These are phyloP conservation scores for Conticribra guillardii DNA, from an alignment of 108 stramenopile genomes.

Conservation along the genomic window DNA sequence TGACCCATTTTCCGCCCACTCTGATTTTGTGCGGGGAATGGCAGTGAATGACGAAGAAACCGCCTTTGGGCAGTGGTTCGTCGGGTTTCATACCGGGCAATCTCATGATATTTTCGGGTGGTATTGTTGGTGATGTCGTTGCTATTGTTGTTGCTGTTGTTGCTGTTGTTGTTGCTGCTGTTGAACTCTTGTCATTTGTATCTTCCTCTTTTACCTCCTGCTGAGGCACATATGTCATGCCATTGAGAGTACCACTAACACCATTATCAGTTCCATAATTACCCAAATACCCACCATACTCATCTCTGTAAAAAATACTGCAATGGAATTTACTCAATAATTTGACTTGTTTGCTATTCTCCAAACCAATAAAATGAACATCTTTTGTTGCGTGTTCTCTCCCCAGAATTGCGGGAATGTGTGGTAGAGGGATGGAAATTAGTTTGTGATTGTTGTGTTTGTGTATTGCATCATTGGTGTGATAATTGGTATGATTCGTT, in stretches of 20 bases:
- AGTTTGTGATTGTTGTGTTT: background rate
- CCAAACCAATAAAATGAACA: slow-evolving; percentile 3
- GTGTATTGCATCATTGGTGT: background rate
- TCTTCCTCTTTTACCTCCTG: background rate
- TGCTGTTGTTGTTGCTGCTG: too few species aligned
- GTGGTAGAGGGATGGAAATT: slow-evolving; percentile 14
- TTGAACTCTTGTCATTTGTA: background rate
- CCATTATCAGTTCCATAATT: background rate
- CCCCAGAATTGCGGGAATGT: slow-evolving; percentile 12
- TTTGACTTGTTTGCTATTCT: background rate
- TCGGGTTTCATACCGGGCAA: slow-evolving; percentile 5
- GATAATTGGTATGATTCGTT: background rate
- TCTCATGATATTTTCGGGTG: slow-evolving; percentile 5
- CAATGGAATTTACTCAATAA: slow-evolving; percentile 10
- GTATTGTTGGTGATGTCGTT: background rate
- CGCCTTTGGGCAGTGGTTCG: slow-evolving; percentile 10
- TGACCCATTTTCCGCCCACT: slow-evolving; percentile 17
- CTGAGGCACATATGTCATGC: background rate
- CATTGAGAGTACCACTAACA: background rate
- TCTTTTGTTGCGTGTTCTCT: slow-evolving; percentile 15
- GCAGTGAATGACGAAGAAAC: slow-evolving; percentile 31
- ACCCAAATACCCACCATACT: slow-evolving; percentile 14
- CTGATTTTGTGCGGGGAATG: slow-evolving; percentile 9
- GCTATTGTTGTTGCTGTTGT: background rate
- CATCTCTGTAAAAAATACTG: slow-evolving; percentile 23